phyloP scores from a whole-genome alignment of 78 protist species.

The Cyanophora paradoxa region DNA sequence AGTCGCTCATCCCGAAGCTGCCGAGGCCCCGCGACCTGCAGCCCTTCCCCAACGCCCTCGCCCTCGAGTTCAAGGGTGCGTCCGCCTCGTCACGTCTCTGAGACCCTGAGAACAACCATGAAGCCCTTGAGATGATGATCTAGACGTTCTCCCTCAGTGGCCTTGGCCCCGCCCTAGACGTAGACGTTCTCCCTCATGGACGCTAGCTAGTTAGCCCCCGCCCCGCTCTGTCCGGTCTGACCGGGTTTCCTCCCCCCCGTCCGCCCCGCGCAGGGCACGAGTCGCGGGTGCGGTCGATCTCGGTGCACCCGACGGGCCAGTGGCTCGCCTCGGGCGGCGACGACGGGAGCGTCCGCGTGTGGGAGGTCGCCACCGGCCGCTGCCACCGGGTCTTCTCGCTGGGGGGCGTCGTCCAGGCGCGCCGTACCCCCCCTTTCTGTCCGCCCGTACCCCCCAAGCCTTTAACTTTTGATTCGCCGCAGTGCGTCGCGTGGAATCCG shows the following conservation, averaged over 20 bases:
- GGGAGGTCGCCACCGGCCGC: conserved; percentile 81
- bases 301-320: conserved; percentile 79
- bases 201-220: too few relatives aligned
- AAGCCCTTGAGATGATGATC: background rate
- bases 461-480: too few relatives aligned
- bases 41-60: conserved; percentile 81
- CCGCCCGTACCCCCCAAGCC: too few relatives aligned
- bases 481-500: conserved; percentile 80
- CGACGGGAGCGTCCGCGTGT: conserved; percentile 73
- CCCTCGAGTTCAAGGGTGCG: conserved; percentile 44
- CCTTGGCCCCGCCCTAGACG: too few relatives aligned
- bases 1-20: conserved; percentile 71
- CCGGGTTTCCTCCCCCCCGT: background rate
- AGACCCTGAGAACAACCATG: conserved; percentile 41
- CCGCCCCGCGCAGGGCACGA: background rate
- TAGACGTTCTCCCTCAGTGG: too few relatives aligned
- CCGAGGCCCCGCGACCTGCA: conserved; percentile 86
- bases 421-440: too few relatives aligned
- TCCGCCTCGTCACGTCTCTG: too few relatives aligned
- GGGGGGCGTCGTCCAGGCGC: background rate
- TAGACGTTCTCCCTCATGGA: too few relatives aligned
- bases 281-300: conserved; percentile 52
- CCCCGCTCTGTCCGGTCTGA: background rate
- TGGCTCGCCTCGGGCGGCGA: conserved; percentile 72
- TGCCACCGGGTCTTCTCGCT: conserved; percentile 41